phyloP scores from a whole-genome alignment of 805 yeast genomes.

The Schizosaccharomyces octosporus region DNA sequence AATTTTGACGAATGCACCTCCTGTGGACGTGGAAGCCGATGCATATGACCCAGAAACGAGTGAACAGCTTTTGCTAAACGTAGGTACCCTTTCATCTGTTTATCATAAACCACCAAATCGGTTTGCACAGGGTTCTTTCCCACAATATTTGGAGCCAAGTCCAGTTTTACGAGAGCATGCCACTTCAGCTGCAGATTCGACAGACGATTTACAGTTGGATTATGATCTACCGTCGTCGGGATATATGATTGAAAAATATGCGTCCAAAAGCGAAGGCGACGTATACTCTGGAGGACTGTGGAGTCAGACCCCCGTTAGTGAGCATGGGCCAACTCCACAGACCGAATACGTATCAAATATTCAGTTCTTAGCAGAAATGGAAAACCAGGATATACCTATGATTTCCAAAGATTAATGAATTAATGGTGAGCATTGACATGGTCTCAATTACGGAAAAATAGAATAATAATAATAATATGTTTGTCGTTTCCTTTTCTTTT shows the following conservation, averaged over 20 bases:
- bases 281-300: too few species aligned
- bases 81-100: constrained; percentile 69
- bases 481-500: too few species aligned
- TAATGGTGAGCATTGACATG: neutral
- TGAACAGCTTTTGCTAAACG: constrained; percentile 43
- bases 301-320: too few species aligned
- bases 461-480: too few species aligned
- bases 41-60: constrained; percentile 43
- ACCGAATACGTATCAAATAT: too few species aligned
- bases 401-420: neutral
- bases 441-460: too few species aligned
- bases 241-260: too few species aligned
- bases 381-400: neutral
- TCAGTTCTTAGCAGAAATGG: neutral
- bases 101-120: constrained; percentile 50
- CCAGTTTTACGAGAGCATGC: neutral
- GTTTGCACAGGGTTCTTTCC: neutral
- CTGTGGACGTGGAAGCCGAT: constrained; percentile 47
- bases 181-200: too few species aligned
- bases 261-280: too few species aligned
- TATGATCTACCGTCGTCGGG: too few species aligned
- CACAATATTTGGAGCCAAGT: neutral
- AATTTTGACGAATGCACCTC: constrained; percentile 40
- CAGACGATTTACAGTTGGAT: too few species aligned
- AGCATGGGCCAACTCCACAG: too few species aligned